Evolutionary conservation across 2,329 filamentous ascomycete genomes (phyloP), one percentile per base, ranked within the genome.

Genomic region (Pseudocercospora pini-densiflorae): DNA sequence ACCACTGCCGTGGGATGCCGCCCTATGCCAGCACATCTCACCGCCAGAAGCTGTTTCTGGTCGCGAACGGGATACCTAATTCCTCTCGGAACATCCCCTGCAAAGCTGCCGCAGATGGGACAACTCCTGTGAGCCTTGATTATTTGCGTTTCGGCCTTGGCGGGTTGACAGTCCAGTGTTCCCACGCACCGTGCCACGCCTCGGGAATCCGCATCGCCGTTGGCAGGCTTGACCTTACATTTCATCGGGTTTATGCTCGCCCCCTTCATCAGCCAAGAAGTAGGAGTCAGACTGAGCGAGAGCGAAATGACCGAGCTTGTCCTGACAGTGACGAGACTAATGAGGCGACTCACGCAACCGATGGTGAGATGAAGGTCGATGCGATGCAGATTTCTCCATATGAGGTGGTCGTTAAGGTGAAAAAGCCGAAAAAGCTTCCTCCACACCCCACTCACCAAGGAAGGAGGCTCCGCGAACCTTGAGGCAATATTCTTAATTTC

Each of bases 1-100:
- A 55, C n/a, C 51, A 27, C 24, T 58, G 27, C 54, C 54, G 54
- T 58, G 54, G 54, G 54, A 58, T 58, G 54, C 51, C 51, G 54
- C 54, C 16, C 21, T 31, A 58, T 53, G 61, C 51, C 62, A 64
- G 62, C 62, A 60, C 62, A 61, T 60, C 62, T 64, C 62, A 60
- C 62, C 57, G 62, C 55, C 57, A 33, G 47, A 49, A 9, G 23
- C 29, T 40, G 40, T 8, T 59, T 27, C n/a, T 49, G 54, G 54
- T 27, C 19, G 31, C 29, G 14, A 51, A 40, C 31, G 55, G 31
- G 21, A 49, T 54, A 36, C 36, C 19, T 49, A 5, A 51, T 51
- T 51, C 6, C 19, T 49, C 45, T 24, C n/a, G 45, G 23, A 49
- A 49, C 45, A 40, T 40, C 14, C 14, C 19, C 45, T 49, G 45